These are phyloP conservation scores for Borealophlyctis nickersoniae DNA, from an alignment of 192 early-diverging fungal species.

Conservation along the genomic window DNA sequence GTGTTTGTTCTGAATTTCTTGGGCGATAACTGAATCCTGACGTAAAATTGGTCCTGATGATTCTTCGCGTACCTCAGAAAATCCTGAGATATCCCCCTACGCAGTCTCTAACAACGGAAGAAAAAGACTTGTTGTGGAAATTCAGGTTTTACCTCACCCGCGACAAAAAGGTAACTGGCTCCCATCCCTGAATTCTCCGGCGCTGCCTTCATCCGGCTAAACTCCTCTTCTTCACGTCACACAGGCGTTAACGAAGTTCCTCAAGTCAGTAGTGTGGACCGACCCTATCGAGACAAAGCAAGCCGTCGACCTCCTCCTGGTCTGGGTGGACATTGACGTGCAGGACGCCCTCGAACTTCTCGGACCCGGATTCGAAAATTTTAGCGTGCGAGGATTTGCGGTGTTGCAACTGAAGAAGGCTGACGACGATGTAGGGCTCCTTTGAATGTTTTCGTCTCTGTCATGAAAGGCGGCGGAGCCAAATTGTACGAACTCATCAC, in stretches of 20 bases:
- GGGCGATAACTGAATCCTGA: not conserved
- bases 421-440: conserved; percentile 85
- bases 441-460: no score
- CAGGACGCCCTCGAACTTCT: conserved; percentile 96
- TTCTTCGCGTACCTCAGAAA: conserved; percentile 47
- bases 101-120: conserved; percentile 72
- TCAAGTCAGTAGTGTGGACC: conserved; percentile 93
- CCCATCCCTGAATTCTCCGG: no score
- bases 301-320: conserved; percentile 79
- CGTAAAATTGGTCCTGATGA: not conserved
- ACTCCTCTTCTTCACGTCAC: not conserved
- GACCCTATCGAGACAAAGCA: conserved; percentile 89
- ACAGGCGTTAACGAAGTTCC: conserved; percentile 93
- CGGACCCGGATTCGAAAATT: conserved; percentile 81
- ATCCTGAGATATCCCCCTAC: conserved; percentile 93
- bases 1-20: conserved; percentile 10
- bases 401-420: conserved; percentile 84
- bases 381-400: conserved; percentile 79
- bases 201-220: not conserved
- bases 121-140: conserved; percentile 98
- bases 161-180: conserved; percentile 89
- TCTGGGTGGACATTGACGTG: conserved; percentile 90
- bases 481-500: no score
- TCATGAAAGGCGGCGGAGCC: no score
- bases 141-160: conserved; percentile 92